These are phyloP conservation scores for Cutaneotrichosporon dermatis DNA, from an alignment of 1,284 basidiomycete species.

Conservation along the genomic window DNA sequence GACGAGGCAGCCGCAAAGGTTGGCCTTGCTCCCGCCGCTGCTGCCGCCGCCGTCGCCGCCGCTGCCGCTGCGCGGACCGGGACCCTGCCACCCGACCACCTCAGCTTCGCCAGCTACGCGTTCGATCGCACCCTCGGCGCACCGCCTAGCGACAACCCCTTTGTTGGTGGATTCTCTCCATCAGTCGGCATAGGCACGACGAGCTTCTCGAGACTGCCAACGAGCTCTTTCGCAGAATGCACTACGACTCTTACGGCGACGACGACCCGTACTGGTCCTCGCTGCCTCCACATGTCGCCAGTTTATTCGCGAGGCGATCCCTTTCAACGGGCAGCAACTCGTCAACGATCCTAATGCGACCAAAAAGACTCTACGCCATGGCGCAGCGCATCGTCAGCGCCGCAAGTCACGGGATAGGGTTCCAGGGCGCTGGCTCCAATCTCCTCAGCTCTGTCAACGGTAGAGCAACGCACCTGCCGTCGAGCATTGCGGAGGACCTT, in stretches of 20 bases:
- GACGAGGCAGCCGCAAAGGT: conserved; percentile 6
- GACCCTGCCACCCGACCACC: conserved; percentile 10
- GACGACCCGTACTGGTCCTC: conserved; percentile 60
- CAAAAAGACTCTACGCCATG: conserved; percentile 58
- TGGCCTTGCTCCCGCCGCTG: neutral
- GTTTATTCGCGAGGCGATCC: conserved; percentile 57
- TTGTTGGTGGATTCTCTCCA: conserved; percentile 26
- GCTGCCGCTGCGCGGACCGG: neutral
- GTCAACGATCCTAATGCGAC: conserved; percentile 31
- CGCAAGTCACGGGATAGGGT: conserved; percentile 54
- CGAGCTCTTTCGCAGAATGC: conserved; percentile 50
- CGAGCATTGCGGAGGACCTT: conserved; percentile 51
- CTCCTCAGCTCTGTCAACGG: conserved; percentile 33
- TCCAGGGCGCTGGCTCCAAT: conserved; percentile 42
- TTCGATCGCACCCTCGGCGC: conserved; percentile 8
- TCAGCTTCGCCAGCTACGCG: conserved; percentile 21
- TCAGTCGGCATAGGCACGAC: conserved; percentile 47
- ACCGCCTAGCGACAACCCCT: conserved; percentile 24
- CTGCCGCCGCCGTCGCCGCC: neutral
- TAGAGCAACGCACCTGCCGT: conserved; percentile 29
- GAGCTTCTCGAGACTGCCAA: conserved; percentile 49
- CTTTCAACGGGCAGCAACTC: conserved; percentile 41
- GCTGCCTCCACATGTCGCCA: conserved; percentile 56
- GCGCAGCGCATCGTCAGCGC: conserved; percentile 60
- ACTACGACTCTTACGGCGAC: conserved; percentile 48